Evolutionary conservation across 257 asterid species (phyloP).

Genomic region (Solanum ossicruentum): DNA sequence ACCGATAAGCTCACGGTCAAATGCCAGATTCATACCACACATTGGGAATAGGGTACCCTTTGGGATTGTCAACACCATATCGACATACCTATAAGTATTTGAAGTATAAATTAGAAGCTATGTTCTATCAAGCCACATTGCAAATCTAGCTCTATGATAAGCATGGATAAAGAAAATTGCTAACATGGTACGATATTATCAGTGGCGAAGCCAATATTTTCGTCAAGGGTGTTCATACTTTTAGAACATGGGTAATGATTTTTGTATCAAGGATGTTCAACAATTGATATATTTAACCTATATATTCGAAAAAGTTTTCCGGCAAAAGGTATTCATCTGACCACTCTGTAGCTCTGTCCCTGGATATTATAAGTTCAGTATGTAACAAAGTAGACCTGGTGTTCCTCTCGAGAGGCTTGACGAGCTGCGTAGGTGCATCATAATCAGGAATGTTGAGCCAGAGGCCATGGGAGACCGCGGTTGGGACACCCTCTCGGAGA

Average conservation of each 20-base stretch:
- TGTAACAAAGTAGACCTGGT: not conserved
- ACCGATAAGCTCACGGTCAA: constrained; percentile 81
- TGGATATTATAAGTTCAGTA: not conserved
- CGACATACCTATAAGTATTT: constrained; percentile 34
- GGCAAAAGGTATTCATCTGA: no score
- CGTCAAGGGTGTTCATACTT: no score
- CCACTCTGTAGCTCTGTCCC: no score
- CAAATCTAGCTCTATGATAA: not conserved
- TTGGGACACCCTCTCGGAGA: constrained; percentile 2
- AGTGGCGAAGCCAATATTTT: no score
- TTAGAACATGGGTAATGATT: no score
- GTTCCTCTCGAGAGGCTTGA: constrained; percentile 5
- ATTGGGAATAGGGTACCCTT: constrained; percentile 86
- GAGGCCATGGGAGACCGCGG: constrained; percentile 2
- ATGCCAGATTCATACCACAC: constrained; percentile 91
- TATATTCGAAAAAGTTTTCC: no score
- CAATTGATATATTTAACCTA: no score
- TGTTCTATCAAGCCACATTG: not conserved
- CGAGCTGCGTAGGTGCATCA: constrained; percentile 8
- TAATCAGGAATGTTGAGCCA: constrained; percentile 13
- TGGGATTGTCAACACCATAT: constrained; percentile 85
- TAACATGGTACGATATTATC: not conserved
- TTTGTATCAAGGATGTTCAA: no score
- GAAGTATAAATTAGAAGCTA: no score
- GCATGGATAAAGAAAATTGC: no score